Conservation (phyloP, 2,329 filamentous ascomycete species). For the Aspergillus pseudonomiae region DNA sequence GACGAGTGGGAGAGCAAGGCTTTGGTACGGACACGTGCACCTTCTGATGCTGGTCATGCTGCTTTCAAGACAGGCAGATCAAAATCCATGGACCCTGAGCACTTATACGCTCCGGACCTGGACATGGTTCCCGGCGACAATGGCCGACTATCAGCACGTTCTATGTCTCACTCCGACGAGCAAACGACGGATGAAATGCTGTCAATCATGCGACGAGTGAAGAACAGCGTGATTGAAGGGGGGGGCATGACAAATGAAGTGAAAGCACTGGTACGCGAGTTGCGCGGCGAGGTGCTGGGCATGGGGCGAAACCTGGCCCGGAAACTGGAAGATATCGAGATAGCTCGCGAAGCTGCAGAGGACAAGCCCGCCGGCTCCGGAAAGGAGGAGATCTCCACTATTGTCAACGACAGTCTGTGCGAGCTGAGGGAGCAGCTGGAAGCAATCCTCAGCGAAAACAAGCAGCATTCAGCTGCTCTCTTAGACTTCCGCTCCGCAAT, state of each 20-base stretch:
- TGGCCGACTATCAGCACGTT: conserved; percentile 17
- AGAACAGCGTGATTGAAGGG: conserved; percentile 85
- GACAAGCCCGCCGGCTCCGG: conserved; percentile 53
- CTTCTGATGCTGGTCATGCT: conserved; percentile 26
- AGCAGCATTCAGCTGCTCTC: conserved; percentile 68
- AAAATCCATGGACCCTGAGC: conserved; percentile 31
- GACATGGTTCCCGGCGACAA: conserved; percentile 26
- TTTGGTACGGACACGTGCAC: conserved; percentile 51
- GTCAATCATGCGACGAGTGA: conserved; percentile 81
- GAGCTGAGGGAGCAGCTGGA: conserved; percentile 86
- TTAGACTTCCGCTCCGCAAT: conserved; percentile 65
- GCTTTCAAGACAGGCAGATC: conserved; percentile 39
- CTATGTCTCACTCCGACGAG: conserved; percentile 49
- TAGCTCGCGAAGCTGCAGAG: conserved; percentile 47
- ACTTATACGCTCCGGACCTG: conserved; percentile 27
- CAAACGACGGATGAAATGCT: conserved; percentile 74
- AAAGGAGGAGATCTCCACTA: conserved; percentile 71
- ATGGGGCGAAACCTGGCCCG: conserved; percentile 92
- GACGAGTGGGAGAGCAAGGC: conserved; percentile 57
- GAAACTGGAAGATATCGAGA: conserved; percentile 67
- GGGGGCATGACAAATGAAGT: conserved; percentile 90
- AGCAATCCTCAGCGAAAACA: conserved; percentile 73
- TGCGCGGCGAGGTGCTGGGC: conserved; percentile 87
- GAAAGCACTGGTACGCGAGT: conserved; percentile 84
- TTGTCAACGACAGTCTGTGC: conserved; percentile 77